A percentile compares a stretch with the other conserved stretches of the same genome.
Evolutionary conservation across 768 basidiomycete genomes (phyloP).

Genomic region (Lentinula guzmanii): DNA sequence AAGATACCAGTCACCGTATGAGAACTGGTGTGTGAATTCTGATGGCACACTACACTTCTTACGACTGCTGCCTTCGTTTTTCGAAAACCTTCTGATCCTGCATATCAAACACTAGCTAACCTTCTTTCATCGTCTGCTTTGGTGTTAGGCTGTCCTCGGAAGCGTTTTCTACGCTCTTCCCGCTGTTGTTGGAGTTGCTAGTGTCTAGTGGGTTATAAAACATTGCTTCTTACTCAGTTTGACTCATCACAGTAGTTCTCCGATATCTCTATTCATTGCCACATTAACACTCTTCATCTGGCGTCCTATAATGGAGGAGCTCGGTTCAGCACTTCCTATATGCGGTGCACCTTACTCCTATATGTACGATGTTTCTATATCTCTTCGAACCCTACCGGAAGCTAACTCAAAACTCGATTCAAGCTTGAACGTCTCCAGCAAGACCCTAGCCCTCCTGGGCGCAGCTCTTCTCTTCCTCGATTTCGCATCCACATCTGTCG

Average conservation of each 20-base stretch:
- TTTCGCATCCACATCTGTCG: slow-evolving; percentile 60
- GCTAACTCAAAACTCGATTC: background rate
- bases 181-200: slow-evolving; percentile 51
- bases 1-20: too few relatives aligned
- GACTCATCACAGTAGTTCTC: slow-evolving; percentile 42
- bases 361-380: slow-evolving; percentile 32
- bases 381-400: background rate
- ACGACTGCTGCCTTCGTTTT: background rate
- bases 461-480: slow-evolving; percentile 68
- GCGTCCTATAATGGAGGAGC: slow-evolving; percentile 71
- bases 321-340: slow-evolving; percentile 63
- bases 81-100: background rate
- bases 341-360: slow-evolving; percentile 71
- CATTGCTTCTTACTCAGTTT: background rate
- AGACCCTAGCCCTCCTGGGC: slow-evolving; percentile 56
- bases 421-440: slow-evolving; percentile 59
- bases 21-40: background rate
- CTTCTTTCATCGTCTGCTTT: background rate
- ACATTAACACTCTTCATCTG: slow-evolving; percentile 60
- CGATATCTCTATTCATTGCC: slow-evolving; percentile 61
- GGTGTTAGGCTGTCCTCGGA: slow-evolving; percentile 43
- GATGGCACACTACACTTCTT: background rate
- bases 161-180: slow-evolving; percentile 69
- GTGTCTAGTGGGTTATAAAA: slow-evolving; percentile 50
- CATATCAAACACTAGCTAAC: background rate